Evolutionary conservation across 495 filamentous ascomycete genomes (phyloP).

Genomic region (Xylaria venustula): DNA sequence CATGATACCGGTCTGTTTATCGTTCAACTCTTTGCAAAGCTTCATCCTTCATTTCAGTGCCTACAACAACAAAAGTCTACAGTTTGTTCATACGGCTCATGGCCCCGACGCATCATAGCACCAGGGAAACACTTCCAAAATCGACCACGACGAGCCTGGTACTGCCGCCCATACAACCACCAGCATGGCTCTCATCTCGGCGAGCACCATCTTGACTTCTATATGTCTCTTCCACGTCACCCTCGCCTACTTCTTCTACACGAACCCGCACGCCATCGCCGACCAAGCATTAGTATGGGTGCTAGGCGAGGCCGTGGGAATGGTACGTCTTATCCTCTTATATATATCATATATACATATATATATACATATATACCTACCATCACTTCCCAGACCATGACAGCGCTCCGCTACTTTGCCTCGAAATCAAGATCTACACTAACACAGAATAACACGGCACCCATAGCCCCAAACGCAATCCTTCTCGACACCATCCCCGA

Average conservation of each 20-base stretch:
- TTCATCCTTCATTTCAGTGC: too few species aligned
- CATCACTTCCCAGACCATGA: too few species aligned
- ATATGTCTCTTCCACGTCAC: slow-evolving; percentile 80
- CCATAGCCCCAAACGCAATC: slow-evolving; percentile 46
- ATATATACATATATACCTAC: too few species aligned
- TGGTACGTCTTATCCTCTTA: too few species aligned
- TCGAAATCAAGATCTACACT: background rate
- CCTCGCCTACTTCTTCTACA: slow-evolving; percentile 78
- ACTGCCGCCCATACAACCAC: background rate
- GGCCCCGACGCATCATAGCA: background rate
- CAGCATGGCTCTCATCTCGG: slow-evolving; percentile 76
- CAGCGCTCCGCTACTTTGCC: slow-evolving; percentile 2
- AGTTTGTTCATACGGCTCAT: background rate
- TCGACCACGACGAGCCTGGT: background rate
- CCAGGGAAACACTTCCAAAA: background rate
- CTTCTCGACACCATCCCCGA: slow-evolving; percentile 62
- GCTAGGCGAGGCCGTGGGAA: slow-evolving; percentile 75
- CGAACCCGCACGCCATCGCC: slow-evolving; percentile 63
- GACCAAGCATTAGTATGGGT: slow-evolving; percentile 82
- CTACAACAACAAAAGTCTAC: too few species aligned
- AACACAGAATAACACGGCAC: background rate
- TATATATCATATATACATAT: too few species aligned
- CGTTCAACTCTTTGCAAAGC: too few species aligned
- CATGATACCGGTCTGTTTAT: too few species aligned
- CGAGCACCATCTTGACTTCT: slow-evolving; percentile 71